Evolutionary conservation across 2,329 filamentous ascomycete species (phyloP), one percentile per base, ranked within the genome.

Genomic region (Arthrinium phaeospermum): DNA sequence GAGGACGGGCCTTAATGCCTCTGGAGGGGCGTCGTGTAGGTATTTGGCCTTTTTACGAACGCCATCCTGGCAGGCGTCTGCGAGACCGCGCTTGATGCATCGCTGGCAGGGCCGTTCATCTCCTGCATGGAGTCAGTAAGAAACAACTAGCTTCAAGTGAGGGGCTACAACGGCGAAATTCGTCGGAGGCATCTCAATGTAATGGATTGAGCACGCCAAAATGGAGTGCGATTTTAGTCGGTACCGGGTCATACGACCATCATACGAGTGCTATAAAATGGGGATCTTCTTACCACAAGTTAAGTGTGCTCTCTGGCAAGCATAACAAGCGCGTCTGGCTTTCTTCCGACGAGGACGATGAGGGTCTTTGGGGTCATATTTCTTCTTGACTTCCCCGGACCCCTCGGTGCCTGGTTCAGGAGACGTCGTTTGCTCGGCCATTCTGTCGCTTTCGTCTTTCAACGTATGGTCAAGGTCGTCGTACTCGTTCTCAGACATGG

Each of bases 31-130:
- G 87, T 98, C 96, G 80, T 98, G 95, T 72, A 99, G 93, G 82
- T 99, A 99, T 83, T 99, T 99, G 70, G 96, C 96, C 88, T 98
- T 99, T 84, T 99, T 99, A 75, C 96, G 93, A 70, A 98, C 95
- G 71, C 96, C 96, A 80, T 99, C 96, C 82, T 98, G 95, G 80
- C 96, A 99, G 74, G 91, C 91, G 81, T 98, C 95, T 78, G 95
- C 93, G 30, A 98, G 89, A 67, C 94, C 94, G 78, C 96, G 92
- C 83, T 98, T 98, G 77, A 98, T 94, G 82, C 96, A 99, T 79
- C 96, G 89, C 79, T 95, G 91, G 81, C 96, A 99, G 70, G 96
- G 96, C 77, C 96, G 90, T 82, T 99, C 96, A 81, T 99, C 96
- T 79, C 96, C 96, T 98, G 80, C 70, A 69, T 69, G 44, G 44